A percentile compares a stretch with the other conserved stretches of the same genome.
Evolutionary conservation across 257 asterid species (phyloP).

Genomic region (Scutellaria baicalensis): DNA sequence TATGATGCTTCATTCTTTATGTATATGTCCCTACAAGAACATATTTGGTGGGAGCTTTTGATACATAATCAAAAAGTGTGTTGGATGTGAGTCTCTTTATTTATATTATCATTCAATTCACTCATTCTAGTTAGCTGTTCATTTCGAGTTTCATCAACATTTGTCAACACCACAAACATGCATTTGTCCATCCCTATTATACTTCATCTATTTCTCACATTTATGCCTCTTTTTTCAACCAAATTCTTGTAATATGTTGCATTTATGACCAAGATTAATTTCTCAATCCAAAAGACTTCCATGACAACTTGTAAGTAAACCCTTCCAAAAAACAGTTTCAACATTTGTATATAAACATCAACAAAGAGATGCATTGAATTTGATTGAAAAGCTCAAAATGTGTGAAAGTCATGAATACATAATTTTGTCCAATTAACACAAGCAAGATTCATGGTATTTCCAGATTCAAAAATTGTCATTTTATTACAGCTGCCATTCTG

Average conservation of each 20-base stretch:
- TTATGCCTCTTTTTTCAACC: not conserved
- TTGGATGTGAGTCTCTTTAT: constrained; percentile 6
- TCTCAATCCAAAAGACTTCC: too few relatives aligned
- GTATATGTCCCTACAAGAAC: constrained; percentile 16
- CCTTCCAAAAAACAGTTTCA: not conserved
- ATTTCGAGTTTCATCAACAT: constrained; percentile 8
- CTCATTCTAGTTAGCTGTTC: constrained; percentile 1
- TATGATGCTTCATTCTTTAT: constrained; percentile 21
- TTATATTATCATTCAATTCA: not conserved
- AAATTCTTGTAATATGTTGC: not conserved
- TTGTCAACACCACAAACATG: constrained; percentile 1
- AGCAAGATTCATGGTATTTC: constrained; percentile 7
- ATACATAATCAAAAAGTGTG: constrained; percentile 5
- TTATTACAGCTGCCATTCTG: not conserved
- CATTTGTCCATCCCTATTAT: not conserved
- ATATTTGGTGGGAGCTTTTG: constrained; percentile 21
- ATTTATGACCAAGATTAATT: not conserved
- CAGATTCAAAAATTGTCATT: not conserved
- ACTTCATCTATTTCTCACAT: too few relatives aligned
- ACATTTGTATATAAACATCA: not conserved
- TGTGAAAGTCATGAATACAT: not conserved
- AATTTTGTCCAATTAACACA: not conserved
- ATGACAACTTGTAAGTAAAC: too few relatives aligned
- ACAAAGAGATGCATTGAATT: not conserved
- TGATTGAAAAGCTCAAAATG: not conserved